Base-by-base conservation (phyloP, 2,329 filamentous ascomycete species). In the Colletotrichum echinochloae region DNA sequence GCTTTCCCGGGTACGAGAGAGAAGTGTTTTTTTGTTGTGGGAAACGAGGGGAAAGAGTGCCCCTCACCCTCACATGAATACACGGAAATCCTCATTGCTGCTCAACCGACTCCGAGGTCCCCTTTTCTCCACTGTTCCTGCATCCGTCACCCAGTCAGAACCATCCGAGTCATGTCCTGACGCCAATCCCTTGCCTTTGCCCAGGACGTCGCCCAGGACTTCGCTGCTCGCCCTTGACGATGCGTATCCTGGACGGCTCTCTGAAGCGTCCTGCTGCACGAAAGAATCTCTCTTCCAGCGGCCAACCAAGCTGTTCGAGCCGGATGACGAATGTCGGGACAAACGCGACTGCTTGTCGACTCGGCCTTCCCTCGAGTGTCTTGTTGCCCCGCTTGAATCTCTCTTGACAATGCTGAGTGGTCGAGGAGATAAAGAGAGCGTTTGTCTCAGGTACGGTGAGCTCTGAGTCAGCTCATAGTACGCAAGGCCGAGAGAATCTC, bases 131-230 rank as follows among this genome's bases (percentile, higher is more conserved):
- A 60, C 41, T 23, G 70, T 65, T 20, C 66, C 70, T 30, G 60
- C 56, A 39, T 73, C 72, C 12, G 72, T 73, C 59, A 67, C 60
- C 72, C 72, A 73, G 57, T 64, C 72, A 16, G 70, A 72, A 18
- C 44, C 51, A 16, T 71, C 72, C 35, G 71, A 73, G 20, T 68
- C 71, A 28, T 44, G 49, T 30, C 65, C 65, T 26, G 69, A 41
- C 9, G 60, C 60, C 30, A 67, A 23, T 14, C 54, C 60, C 39
- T 73, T 70, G 14, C 67, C 71, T 44, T 67, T 69, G 44, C 69
- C 71, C 64, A 68, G 48, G 28, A 72, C 59, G 35, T 71, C 71
- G 44, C 69, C 71, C 64, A 68, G 48, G 28, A 72, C 59, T 41
- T 71, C 71, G 44, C 64, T 68, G 28, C 71, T 65, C 23, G 68